Evolutionary conservation across 2,329 filamentous ascomycete species (phyloP).

Genomic region (Claviceps sp.): DNA sequence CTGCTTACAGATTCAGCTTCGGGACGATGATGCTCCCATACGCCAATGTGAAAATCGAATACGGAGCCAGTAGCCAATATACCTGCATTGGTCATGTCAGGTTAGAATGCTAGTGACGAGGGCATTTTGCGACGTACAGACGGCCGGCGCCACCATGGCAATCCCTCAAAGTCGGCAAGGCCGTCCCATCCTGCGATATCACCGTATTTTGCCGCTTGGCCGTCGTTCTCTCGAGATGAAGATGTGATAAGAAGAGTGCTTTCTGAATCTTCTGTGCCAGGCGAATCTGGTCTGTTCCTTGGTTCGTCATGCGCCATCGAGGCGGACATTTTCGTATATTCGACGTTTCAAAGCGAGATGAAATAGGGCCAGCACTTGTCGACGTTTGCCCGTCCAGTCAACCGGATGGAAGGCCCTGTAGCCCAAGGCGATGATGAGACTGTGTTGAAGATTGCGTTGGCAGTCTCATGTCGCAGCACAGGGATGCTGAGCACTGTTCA

Average conservation of each 20-base stretch:
- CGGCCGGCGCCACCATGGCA: slow-evolving; percentile 50
- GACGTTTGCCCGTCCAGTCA: neutral
- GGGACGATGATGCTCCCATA: slow-evolving; percentile 80
- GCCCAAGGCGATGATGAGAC: neutral
- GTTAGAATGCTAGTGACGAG: neutral
- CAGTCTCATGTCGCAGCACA: slow-evolving; percentile 1
- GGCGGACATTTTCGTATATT: neutral
- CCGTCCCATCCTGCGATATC: slow-evolving; percentile 29
- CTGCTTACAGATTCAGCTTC: slow-evolving; percentile 62
- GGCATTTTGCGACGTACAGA: slow-evolving; percentile 32
- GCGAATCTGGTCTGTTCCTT: neutral
- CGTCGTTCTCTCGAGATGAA: neutral
- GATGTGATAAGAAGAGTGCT: slow-evolving; percentile 4
- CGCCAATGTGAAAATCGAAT: slow-evolving; percentile 68
- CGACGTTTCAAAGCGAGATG: neutral
- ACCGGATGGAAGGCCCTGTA: neutral
- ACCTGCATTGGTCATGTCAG: slow-evolving; percentile 36
- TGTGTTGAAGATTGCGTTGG: neutral
- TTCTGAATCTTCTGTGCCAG: neutral
- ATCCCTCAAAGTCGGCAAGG: slow-evolving; percentile 41
- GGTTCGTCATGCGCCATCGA: neutral
- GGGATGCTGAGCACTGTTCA: neutral
- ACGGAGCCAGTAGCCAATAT: slow-evolving; percentile 71
- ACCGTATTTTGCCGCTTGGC: slow-evolving; percentile 6
- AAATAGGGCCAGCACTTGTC: neutral